Evolutionary conservation across 208 protist species (phyloP).

Genomic region (Leishmania braziliensis): DNA sequence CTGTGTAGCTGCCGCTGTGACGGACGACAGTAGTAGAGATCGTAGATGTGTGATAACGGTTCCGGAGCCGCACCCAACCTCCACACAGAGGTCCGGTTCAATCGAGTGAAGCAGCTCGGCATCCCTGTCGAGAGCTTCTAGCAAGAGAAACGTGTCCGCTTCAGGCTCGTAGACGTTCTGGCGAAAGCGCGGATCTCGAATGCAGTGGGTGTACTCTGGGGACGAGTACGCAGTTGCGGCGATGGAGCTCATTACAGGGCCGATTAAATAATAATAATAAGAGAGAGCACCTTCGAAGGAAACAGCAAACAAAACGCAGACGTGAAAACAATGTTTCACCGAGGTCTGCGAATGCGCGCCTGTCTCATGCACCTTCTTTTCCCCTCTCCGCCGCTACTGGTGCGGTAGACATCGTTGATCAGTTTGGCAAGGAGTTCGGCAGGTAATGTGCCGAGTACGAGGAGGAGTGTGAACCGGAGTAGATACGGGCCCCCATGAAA

Average conservation of each 20-base stretch:
- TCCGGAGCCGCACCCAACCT: conserved; percentile 86
- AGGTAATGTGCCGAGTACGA: not conserved
- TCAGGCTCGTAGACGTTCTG: conserved; percentile 87
- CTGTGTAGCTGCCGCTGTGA: not conserved
- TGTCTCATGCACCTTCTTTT: not conserved
- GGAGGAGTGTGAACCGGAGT: not conserved
- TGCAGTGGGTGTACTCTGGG: conserved; percentile 87
- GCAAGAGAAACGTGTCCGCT: conserved; percentile 89
- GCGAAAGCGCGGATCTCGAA: conserved; percentile 69
- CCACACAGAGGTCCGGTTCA: conserved; percentile 58
- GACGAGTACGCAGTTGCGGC: conserved; percentile 37
- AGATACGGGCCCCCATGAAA: not conserved
- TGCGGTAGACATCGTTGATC: not conserved
- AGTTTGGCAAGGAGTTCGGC: not conserved
- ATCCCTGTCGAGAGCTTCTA: conserved; percentile 77
- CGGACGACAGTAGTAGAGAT: conserved; percentile 31
- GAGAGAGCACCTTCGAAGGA: not conserved
- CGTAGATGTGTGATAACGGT: conserved; percentile 81
- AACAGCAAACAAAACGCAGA: not conserved
- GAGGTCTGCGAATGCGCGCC: not conserved
- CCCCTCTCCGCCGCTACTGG: not conserved
- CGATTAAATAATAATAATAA: not conserved
- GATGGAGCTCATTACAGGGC: not conserved
- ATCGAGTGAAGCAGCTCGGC: conserved; percentile 36
- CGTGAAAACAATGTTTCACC: not conserved